These are phyloP conservation scores for Phytophthora megakarya DNA, from an alignment of 352 stramenopile species.

Conservation along the genomic window DNA sequence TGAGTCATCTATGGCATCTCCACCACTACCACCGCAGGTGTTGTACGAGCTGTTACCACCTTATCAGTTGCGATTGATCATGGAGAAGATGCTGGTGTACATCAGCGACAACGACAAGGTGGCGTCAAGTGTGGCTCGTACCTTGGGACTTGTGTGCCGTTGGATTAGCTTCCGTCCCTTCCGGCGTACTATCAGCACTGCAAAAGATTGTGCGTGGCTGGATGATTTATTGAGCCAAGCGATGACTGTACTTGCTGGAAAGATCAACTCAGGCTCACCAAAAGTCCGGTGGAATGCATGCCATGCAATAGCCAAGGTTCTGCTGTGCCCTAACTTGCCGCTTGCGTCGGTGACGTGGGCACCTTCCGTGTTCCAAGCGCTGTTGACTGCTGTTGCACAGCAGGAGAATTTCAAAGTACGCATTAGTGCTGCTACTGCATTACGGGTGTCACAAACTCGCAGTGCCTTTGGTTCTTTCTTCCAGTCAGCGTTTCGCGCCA, in stretches of 20 bases:
- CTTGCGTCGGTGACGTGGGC: constrained; percentile 81
- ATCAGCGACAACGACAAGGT: constrained; percentile 91
- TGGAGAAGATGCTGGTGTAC: constrained; percentile 85
- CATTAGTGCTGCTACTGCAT: constrained; percentile 79
- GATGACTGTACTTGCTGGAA: constrained; percentile 71
- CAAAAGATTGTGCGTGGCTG: constrained; percentile 39
- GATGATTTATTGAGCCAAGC: constrained; percentile 69
- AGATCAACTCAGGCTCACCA: constrained; percentile 79
- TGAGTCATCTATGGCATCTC: constrained; percentile 20
- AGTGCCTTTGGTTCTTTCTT: constrained; percentile 81
- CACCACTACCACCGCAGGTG: constrained; percentile 27
- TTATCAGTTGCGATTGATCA: constrained; percentile 65
- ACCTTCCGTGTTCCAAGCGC: constrained; percentile 71
- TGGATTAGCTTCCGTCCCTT: constrained; percentile 83
- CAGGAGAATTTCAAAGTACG: constrained; percentile 92
- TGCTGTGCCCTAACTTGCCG: constrained; percentile 78
- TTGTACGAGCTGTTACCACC: constrained; percentile 74
- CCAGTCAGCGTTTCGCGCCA: constrained; percentile 59
- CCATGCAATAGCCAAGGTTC: constrained; percentile 86
- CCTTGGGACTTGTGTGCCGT: constrained; percentile 76
- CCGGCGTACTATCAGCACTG: constrained; percentile 34
- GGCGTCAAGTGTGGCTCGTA: constrained; percentile 81
- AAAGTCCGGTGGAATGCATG: constrained; percentile 90
- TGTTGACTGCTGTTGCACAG: constrained; percentile 78
- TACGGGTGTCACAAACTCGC: constrained; percentile 72